Conservation (phyloP, 2,329 filamentous ascomycete species). For the Colletotrichum kahawae region DNA sequence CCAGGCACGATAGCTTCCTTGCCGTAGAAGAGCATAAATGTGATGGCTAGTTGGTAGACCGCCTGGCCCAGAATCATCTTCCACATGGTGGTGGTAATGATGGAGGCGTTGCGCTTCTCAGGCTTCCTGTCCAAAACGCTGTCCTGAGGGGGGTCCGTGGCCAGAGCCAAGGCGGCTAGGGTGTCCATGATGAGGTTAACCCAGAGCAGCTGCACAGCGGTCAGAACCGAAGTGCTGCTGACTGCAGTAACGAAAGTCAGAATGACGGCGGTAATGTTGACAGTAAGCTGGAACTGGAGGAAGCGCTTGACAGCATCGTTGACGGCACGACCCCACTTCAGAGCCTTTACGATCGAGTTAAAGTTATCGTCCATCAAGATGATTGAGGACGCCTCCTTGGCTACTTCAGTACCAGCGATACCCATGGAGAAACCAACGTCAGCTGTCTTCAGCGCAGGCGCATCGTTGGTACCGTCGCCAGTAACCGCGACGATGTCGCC, state of each 20-base stretch:
- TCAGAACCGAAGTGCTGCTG: slow-evolving; percentile 74
- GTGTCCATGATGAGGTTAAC: slow-evolving; percentile 98
- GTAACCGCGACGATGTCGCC: slow-evolving; percentile 83
- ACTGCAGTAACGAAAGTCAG: slow-evolving; percentile 90
- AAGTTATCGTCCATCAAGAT: slow-evolving; percentile 92
- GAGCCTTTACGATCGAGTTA: slow-evolving; percentile 81
- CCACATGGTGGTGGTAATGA: slow-evolving; percentile 94
- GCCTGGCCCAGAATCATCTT: slow-evolving; percentile 98
- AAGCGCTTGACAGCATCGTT: slow-evolving; percentile 82
- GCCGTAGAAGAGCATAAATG: slow-evolving; percentile 84
- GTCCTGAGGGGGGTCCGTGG: slow-evolving; percentile 86
- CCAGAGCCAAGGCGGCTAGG: slow-evolving; percentile 85
- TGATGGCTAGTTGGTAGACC: slow-evolving; percentile 82
- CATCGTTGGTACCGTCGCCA: slow-evolving; percentile 85
- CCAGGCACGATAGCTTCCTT: slow-evolving; percentile 41
- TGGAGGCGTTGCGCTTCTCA: slow-evolving; percentile 59
- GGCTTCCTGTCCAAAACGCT: slow-evolving; percentile 80
- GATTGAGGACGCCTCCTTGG: slow-evolving; percentile 84
- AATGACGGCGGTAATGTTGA: slow-evolving; percentile 89
- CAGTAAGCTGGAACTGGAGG: slow-evolving; percentile 78
- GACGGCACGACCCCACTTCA: slow-evolving; percentile 80
- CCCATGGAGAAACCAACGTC: slow-evolving; percentile 89
- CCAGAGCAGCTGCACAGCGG: slow-evolving; percentile 91
- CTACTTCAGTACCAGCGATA: slow-evolving; percentile 81
- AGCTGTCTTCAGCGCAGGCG: slow-evolving; percentile 79